Percentiles rank a stretch among this genome's conserved stretches.
These are phyloP conservation scores for Sonneratia alba DNA, from an alignment of 345 rosid genomes.

Conservation along the genomic window DNA sequence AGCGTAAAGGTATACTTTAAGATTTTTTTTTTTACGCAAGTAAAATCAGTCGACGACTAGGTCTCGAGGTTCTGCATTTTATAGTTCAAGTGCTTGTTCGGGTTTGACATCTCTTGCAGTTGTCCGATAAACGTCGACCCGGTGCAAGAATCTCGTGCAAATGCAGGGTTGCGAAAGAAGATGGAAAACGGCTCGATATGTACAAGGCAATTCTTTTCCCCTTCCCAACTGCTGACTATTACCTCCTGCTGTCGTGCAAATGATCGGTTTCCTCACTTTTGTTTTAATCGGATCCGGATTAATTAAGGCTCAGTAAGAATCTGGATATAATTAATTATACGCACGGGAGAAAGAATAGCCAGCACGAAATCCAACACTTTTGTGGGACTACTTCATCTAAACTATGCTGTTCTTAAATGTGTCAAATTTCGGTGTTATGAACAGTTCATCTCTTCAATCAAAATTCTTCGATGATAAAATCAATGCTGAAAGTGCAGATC, in stretches of 20 bases:
- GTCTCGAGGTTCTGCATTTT: background rate
- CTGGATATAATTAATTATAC: no score
- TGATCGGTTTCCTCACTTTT: no score
- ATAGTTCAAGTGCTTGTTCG: background rate
- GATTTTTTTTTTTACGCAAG: no score
- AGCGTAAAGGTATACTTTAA: background rate
- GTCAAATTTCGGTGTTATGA: no score
- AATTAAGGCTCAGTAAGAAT: no score
- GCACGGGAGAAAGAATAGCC: no score
- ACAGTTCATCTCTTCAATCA: background rate
- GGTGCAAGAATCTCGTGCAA: background rate
- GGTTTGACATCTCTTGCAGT: background rate
- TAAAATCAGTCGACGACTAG: background rate
- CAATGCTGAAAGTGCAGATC: conserved; percentile 18
- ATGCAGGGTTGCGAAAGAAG: background rate
- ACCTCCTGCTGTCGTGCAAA: no score
- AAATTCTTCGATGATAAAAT: background rate
- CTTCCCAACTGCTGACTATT: no score
- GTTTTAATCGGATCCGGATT: no score
- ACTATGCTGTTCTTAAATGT: no score
- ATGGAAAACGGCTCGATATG: background rate
- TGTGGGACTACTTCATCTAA: no score
- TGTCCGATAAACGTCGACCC: conserved; percentile 6
- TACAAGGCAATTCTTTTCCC: background rate
- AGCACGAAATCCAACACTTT: no score